Conservation (phyloP, 2,329 filamentous ascomycete species). For the Ilyonectria mors-panacis region DNA sequence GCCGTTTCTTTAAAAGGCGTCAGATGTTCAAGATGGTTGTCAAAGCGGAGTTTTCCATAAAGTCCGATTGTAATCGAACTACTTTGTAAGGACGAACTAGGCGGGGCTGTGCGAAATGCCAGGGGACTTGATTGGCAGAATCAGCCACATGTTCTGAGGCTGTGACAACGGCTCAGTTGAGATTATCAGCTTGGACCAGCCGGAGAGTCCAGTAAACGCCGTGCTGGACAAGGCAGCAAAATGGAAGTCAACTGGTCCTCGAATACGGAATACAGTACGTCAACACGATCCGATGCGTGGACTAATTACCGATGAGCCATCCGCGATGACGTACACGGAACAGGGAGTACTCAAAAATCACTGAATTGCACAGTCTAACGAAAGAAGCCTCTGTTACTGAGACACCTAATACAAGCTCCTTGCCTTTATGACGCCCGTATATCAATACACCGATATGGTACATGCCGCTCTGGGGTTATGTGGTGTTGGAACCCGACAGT, state of each 20-base stretch:
- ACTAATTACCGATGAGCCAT: neutral
- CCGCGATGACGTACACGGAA: conserved; percentile 8
- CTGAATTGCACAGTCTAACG: conserved; percentile 46
- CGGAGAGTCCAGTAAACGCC: conserved; percentile 38
- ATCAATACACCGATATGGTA: conserved; percentile 52
- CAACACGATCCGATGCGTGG: neutral
- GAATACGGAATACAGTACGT: conserved; percentile 4
- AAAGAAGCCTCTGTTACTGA: conserved; percentile 45
- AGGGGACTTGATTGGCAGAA: conserved; percentile 29
- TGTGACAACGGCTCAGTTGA: conserved; percentile 8
- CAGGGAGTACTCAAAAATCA: conserved; percentile 16
- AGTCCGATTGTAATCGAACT: conserved; percentile 25
- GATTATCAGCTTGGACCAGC: conserved; percentile 3
- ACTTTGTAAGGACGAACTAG: conserved; percentile 4
- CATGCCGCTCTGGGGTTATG: conserved; percentile 45
- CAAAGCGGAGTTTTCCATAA: conserved; percentile 36
- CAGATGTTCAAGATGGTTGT: conserved; percentile 19
- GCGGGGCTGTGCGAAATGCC: conserved; percentile 3
- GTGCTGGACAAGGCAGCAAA: conserved; percentile 1
- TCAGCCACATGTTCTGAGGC: conserved; percentile 23
- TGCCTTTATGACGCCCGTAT: conserved; percentile 50
- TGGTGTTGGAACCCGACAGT: conserved; percentile 36
- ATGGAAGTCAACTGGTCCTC: neutral
- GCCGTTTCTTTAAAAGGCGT: conserved; percentile 14
- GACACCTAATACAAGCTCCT: conserved; percentile 49